These are phyloP conservation scores for Neofusicoccum sp. DNA, from an alignment of 2,329 filamentous ascomycete species.

Conservation along the genomic window DNA sequence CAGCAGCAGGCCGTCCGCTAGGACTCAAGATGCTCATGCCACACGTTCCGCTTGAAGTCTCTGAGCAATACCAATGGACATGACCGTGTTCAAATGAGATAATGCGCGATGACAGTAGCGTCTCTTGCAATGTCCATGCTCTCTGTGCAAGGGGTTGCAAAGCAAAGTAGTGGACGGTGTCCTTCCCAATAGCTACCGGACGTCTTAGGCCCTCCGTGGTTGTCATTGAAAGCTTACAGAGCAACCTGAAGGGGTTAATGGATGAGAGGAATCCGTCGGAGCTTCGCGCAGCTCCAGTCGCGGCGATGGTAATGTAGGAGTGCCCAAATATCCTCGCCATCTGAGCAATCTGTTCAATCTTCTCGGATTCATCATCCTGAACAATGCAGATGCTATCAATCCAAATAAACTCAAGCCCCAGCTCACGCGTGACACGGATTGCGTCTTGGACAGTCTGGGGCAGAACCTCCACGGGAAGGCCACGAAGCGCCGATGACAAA, in stretches of 20 bases:
- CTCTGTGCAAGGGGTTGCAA: background rate
- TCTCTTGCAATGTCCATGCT: constrained; percentile 20
- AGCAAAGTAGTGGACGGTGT: background rate
- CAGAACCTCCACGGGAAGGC: background rate
- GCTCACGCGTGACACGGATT: background rate
- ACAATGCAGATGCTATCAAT: constrained; percentile 4
- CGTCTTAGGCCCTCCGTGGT: background rate
- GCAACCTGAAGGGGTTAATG: background rate
- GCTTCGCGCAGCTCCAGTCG: background rate
- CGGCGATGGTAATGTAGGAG: background rate
- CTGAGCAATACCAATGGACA: background rate
- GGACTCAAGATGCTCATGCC: background rate
- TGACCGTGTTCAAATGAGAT: background rate
- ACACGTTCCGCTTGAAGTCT: too few relatives aligned
- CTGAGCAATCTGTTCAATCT: background rate
- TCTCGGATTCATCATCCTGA: background rate
- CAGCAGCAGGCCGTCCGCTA: background rate
- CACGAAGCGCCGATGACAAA: background rate
- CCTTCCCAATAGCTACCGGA: background rate
- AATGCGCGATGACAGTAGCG: background rate
- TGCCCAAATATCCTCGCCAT: background rate
- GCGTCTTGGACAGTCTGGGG: background rate
- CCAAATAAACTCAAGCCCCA: constrained; percentile 1
- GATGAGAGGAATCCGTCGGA: background rate
- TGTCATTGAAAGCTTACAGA: background rate